Evolutionary conservation across 768 basidiomycete species (phyloP).

Genomic region (Suillus hirtellus): DNA sequence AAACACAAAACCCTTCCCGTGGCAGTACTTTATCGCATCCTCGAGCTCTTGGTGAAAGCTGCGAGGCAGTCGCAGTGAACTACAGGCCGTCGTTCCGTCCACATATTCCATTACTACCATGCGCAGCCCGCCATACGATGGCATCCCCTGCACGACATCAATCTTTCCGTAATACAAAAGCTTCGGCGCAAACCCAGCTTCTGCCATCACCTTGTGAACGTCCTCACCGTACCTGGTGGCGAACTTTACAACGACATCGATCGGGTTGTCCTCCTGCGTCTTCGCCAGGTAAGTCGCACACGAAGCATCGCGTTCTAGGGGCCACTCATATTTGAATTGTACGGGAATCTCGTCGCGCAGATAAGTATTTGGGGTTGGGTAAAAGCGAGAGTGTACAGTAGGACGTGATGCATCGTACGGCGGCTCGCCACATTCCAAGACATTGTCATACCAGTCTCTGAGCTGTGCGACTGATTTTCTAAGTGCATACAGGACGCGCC

Average conservation of each 20-base stretch:
- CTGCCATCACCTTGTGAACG: slow-evolving; percentile 35
- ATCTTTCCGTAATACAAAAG: slow-evolving; percentile 33
- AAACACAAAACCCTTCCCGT: neutral
- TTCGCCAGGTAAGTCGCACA: slow-evolving; percentile 29
- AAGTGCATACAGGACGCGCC: slow-evolving; percentile 25
- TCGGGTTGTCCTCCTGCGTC: slow-evolving; percentile 6
- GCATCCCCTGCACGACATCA: slow-evolving; percentile 8
- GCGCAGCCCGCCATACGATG: slow-evolving; percentile 20
- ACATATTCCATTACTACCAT: slow-evolving; percentile 46
- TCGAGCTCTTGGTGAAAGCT: slow-evolving; percentile 9
- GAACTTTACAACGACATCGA: slow-evolving; percentile 39
- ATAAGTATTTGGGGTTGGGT: slow-evolving; percentile 20
- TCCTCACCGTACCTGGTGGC: slow-evolving; percentile 33
- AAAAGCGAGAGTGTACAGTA: slow-evolving; percentile 19
- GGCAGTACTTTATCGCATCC: neutral
- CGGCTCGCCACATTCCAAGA: neutral
- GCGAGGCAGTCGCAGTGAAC: slow-evolving; percentile 11
- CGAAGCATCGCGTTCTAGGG: slow-evolving; percentile 18
- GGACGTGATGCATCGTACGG: neutral
- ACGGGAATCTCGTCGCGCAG: neutral
- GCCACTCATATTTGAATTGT: slow-evolving; percentile 21
- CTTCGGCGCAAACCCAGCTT: slow-evolving; percentile 26
- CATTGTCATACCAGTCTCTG: slow-evolving; percentile 22
- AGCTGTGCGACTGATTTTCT: slow-evolving; percentile 17
- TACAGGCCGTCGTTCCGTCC: slow-evolving; percentile 14